Evolutionary conservation across 2,329 filamentous ascomycete genomes (phyloP), one percentile per base, ranked within the genome.

Genomic region (Fusarium luffae): DNA sequence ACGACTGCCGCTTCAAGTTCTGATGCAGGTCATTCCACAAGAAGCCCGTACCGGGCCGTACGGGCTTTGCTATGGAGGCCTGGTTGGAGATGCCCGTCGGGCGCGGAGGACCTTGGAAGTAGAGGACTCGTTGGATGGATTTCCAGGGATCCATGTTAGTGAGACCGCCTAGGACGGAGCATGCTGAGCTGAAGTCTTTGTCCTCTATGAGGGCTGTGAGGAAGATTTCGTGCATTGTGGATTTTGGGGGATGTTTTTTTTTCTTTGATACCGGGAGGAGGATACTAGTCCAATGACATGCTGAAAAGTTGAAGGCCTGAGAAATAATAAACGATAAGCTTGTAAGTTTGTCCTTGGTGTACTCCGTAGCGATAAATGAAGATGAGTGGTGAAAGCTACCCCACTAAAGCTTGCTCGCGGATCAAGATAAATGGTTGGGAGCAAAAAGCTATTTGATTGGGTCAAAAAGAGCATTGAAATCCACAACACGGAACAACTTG

Each of bases 1-100:
- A 90, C 4, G 88, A 88, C 68, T 89, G 87, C 28, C 86, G 83
- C 19, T 77, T 76, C 14, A 90, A 79, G 63, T 86, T 85, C 61
- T 85, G 84, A 65, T 86, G 82, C 7, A 90, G 79, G 32, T 85
- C 84, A 52, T 80, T 82, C 87, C 88, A 90, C 3, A 82, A 63
- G 4, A 79, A 73, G 2, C 74, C 76, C 2, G 71, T 71, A 40
- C 82, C 79, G 56, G 82, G 80, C 56, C 78, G 79, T 54, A 78
- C 74, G 4, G 77, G 79, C 51, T 81, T 81, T 49, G 81, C 77
- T 16, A 81, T 76, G n/a, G 79, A 79, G 23, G 69, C 68, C 46
- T 79, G 78, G 27, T 82, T 83, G 43, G 81, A 77, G 52, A 88
- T 82, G 3, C 86, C 84, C 14, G 74, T 77, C 0, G 84, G 83